These are phyloP conservation scores for Tilletia walkeri DNA, from an alignment of 1,284 basidiomycete genomes.

Conservation along the genomic window DNA sequence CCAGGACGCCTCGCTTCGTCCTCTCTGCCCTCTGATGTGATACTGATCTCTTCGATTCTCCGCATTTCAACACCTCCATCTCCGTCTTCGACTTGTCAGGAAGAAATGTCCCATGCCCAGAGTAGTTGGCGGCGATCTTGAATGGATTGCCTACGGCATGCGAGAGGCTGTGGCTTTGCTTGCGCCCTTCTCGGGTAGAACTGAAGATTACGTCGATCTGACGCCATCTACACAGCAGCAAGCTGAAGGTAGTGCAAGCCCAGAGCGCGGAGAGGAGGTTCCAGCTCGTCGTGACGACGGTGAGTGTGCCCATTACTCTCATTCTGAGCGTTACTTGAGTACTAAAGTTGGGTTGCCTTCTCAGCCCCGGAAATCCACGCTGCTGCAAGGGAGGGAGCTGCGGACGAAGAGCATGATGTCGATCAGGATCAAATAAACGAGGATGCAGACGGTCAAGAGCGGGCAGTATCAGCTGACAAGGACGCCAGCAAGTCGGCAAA, in stretches of 20 bases:
- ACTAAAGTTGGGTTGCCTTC: no score
- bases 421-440: no score
- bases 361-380: no score
- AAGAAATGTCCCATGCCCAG: not conserved
- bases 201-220: constrained; percentile 1
- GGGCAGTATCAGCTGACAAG: no score
- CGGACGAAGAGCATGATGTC: no score
- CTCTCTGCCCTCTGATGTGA: not conserved
- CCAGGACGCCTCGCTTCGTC: not conserved
- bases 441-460: no score
- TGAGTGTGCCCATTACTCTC: no score
- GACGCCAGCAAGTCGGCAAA: not conserved
- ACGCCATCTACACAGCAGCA: not conserved
- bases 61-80: not conserved
- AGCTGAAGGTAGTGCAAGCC: not conserved
- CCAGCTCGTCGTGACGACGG: no score
- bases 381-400: no score
- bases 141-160: not conserved
- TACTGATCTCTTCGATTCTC: not conserved
- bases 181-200: not conserved
- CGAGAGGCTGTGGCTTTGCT: not conserved
- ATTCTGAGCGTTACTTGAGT: no score
- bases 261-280: no score
- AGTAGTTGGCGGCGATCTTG: not conserved
- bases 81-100: not conserved